phyloP scores from a whole-genome alignment of 2,329 filamentous ascomycete genomes.

The Gliomastix tumulicola region DNA sequence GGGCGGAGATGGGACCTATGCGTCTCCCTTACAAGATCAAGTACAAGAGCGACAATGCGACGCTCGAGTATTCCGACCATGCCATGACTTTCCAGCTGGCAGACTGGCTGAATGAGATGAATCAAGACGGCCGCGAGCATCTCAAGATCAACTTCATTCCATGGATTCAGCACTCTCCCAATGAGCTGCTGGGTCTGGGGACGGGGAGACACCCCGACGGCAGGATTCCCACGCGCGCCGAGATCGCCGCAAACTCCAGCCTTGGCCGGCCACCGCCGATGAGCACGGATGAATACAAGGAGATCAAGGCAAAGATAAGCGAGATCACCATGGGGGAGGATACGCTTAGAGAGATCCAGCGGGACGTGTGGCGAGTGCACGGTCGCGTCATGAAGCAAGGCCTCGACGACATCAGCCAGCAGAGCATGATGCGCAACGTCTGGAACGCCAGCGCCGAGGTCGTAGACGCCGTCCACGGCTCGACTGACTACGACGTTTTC shows the following conservation, averaged over 20 bases:
- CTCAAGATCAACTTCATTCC: conserved; percentile 49
- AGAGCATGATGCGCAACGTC: conserved; percentile 17
- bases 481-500: conserved; percentile 20
- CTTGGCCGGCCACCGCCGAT: conserved; percentile 13
- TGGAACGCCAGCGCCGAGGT: conserved; percentile 21
- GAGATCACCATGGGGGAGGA: conserved; percentile 5
- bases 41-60: conserved; percentile 30
- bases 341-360: conserved; percentile 4
- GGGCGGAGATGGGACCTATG: conserved; percentile 33
- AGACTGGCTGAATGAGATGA: conserved; percentile 28
- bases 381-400: conserved; percentile 13
- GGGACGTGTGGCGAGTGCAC: conserved; percentile 11
- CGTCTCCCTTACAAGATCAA: conserved; percentile 30
- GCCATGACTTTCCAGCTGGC: conserved; percentile 32
- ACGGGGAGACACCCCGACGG: conserved; percentile 45
- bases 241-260: conserved; percentile 36
- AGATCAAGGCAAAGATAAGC: conserved; percentile 9
- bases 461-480: conserved; percentile 17
- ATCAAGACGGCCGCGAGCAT: conserved; percentile 14
- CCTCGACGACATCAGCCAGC: conserved; percentile 13
- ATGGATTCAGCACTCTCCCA: conserved; percentile 49
- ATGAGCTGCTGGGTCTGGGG: conserved; percentile 16
- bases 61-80: conserved; percentile 30
- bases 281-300: conserved; percentile 8
- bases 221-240: conserved; percentile 40